Conservation (phyloP, 169 alveolate species). For the Cryptosporidium tyzzeri region DNA sequence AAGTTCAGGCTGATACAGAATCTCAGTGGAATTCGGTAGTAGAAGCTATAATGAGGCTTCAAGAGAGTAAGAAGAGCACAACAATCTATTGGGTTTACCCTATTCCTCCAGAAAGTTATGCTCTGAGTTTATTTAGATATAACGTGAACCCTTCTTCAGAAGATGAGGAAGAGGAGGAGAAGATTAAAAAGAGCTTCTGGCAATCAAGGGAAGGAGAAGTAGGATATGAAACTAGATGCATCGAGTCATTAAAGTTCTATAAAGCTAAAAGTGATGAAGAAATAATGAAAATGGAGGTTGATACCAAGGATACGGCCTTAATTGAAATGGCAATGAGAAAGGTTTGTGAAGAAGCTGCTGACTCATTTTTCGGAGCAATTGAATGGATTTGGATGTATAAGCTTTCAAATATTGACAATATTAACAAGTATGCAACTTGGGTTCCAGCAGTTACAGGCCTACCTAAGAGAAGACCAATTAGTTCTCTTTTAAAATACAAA, state of each 20-base stretch:
- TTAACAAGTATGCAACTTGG: conserved; percentile 8
- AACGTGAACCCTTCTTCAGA: neutral
- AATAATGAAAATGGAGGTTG: conserved; percentile 43
- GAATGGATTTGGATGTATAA: conserved; percentile 67
- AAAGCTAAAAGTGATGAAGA: neutral
- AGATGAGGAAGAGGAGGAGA: conserved; percentile 31
- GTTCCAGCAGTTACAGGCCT: conserved; percentile 67
- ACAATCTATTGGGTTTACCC: conserved; percentile 68
- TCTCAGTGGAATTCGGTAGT: conserved; percentile 69
- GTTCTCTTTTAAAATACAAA: conserved; percentile 17
- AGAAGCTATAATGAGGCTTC: conserved; percentile 44
- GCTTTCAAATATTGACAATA: conserved; percentile 16
- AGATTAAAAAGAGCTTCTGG: neutral
- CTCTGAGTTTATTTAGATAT: conserved; percentile 8
- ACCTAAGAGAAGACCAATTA: conserved; percentile 44
- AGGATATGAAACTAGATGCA: conserved; percentile 41
- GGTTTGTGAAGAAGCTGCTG: conserved; percentile 67
- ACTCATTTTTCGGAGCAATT: conserved; percentile 56
- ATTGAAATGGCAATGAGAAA: conserved; percentile 25
- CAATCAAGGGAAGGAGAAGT: neutral
- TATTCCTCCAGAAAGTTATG: conserved; percentile 41
- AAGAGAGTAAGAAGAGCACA: conserved; percentile 12
- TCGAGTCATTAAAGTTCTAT: conserved; percentile 36
- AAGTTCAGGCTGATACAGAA: conserved; percentile 52
- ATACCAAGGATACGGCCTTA: conserved; percentile 37